Conservation (phyloP, 2,329 filamentous ascomycete species). For the Calonectria hawksworthii region DNA sequence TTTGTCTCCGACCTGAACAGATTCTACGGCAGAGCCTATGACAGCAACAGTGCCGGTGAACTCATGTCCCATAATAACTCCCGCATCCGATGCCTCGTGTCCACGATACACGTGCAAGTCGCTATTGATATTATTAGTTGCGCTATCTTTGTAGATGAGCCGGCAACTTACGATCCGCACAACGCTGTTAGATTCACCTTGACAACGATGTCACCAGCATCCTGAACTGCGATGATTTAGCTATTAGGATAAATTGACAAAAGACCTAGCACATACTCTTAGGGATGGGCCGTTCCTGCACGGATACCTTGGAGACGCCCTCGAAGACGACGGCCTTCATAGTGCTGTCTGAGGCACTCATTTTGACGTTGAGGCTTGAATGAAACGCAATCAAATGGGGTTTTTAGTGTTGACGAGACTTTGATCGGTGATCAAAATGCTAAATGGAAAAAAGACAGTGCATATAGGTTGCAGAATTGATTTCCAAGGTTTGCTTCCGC, state of each 20-base stretch:
- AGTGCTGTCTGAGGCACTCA: constrained; percentile 52
- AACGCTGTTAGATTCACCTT: constrained; percentile 87
- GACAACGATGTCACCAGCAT: constrained; percentile 83
- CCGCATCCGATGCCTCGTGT: constrained; percentile 76
- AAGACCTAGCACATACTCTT: constrained; percentile 56
- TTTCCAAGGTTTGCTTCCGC: background rate
- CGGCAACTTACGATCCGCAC: constrained; percentile 82
- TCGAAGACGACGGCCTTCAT: constrained; percentile 96
- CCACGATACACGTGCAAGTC: constrained; percentile 91
- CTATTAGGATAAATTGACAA: background rate
- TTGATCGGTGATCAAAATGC: background rate
- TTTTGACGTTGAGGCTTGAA: background rate
- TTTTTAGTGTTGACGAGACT: background rate
- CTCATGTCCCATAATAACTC: constrained; percentile 84
- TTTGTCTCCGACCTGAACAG: constrained; percentile 80
- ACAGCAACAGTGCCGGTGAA: constrained; percentile 84
- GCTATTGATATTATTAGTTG: constrained; percentile 59
- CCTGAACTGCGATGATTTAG: constrained; percentile 64
- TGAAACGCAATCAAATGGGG: background rate
- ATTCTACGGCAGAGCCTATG: constrained; percentile 76
- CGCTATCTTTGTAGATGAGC: background rate
- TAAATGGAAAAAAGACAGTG: background rate
- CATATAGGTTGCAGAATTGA: background rate
- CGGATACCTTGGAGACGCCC: constrained; percentile 78
- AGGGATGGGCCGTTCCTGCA: constrained; percentile 86